Base-by-base conservation (phyloP, 352 stramenopile species). In the Bremia lactucae region DNA sequence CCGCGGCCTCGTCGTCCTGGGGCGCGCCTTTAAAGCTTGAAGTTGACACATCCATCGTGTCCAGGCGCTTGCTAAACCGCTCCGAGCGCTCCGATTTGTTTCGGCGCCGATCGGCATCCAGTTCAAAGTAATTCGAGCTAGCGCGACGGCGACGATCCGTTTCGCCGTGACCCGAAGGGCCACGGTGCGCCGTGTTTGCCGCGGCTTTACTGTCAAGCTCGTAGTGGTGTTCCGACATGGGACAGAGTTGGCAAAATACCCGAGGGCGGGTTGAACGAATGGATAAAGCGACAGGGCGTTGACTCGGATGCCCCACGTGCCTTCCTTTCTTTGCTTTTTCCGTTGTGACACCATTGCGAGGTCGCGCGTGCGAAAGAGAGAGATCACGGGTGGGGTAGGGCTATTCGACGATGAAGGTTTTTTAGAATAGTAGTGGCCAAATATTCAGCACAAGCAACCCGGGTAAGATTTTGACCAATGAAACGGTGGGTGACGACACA, bases 121-220 rank as follows among this genome's bases (percentile, higher is more conserved):
- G 55, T 46, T 87, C 75, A 52, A 87, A 87, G 65, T 87, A 87
- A 52, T 87, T 87, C 29, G 75, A 87, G 59, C 68, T 87, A 29
- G 75, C 75, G 44, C 75, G 72, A 8, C 67, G 64, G 16, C 73
- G 75, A 19, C 55, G 59, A 20, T 72, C 62, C 40, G 54, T 58
- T 39, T 68, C 54, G 37, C 54, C 42, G 24, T 62, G 52, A 21
- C 42, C 47, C 24, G 57, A 66, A 14, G 43, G 55, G 41, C 54
- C 59, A 21, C 54, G 59, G n/a, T 61, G 46, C 18, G 50, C 45
- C 54, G 65, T 68, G 20, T 16, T 18, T 40, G 21, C 20, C 11
- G 11, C 6, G 2, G 26, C 2, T 16, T 31, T n/a, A 42, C n/a
- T n/a, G n/a, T n/a, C n/a, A n/a, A n/a, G n/a, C n/a, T n/a, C n/a